Evolutionary conservation across 2,329 filamentous ascomycete genomes (phyloP).

Genomic region (Colletotrichum somersetense): DNA sequence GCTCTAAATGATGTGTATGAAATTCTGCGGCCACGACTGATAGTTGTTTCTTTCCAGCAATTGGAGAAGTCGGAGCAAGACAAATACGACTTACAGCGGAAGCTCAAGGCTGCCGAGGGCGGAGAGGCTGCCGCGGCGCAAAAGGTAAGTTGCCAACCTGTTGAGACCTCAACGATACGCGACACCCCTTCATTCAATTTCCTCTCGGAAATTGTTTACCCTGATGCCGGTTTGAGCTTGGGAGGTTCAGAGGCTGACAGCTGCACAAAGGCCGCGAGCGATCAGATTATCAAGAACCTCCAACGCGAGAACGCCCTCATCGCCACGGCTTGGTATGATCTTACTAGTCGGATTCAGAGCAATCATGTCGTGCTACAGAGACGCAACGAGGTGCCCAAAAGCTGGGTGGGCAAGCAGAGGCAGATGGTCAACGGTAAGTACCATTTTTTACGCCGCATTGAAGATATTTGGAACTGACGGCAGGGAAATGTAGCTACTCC

Average conservation of each 20-base stretch:
- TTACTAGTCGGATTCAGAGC: constrained; percentile 82
- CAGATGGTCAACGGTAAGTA: constrained; percentile 72
- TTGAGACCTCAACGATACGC: not conserved
- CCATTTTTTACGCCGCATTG: constrained; percentile 4
- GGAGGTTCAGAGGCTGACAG: not conserved
- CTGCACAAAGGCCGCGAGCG: constrained; percentile 59
- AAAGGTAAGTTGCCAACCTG: constrained; percentile 60
- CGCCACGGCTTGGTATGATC: constrained; percentile 87
- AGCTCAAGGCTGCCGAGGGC: constrained; percentile 65
- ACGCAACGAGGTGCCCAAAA: constrained; percentile 79
- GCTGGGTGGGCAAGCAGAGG: constrained; percentile 88
- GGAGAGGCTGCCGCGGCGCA: constrained; percentile 63
- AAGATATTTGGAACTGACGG: constrained; percentile 16
- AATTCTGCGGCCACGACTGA: constrained; percentile 42
- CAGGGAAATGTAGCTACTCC: constrained; percentile 42
- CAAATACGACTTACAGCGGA: constrained; percentile 67
- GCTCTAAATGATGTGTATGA: not conserved
- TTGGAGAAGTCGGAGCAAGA: constrained; percentile 69
- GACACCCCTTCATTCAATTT: not conserved
- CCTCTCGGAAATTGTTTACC: not conserved
- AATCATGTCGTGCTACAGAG: constrained; percentile 85
- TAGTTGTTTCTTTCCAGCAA: constrained; percentile 58
- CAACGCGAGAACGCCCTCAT: constrained; percentile 84
- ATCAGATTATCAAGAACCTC: constrained; percentile 74
- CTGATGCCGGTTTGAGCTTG: not conserved